Evolutionary conservation across 2,329 filamentous ascomycete species (phyloP), one percentile per base, ranked within the genome.

Genomic region (Ophiostoma ulmi): DNA sequence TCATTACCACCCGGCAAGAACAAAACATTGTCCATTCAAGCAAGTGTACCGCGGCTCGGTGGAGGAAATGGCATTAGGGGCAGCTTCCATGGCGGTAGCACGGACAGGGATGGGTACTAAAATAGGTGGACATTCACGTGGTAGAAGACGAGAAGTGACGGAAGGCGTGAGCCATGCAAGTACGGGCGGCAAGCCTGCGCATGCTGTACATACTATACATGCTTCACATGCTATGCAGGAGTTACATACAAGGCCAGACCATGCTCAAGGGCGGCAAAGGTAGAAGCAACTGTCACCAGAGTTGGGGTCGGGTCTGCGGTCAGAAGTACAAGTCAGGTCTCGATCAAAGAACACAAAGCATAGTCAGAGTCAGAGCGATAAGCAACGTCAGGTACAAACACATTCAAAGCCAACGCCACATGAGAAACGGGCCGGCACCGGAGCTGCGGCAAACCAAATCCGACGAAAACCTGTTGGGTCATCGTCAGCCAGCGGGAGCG

Each of bases 31-130:
- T 38, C 22, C 39, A 67, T 5, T 13, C 63, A 38, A 39, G 20
- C 22, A 36, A 31, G 11, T 35, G 11, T 10, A 63, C 11, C 22
- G 26, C 26, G 5, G 3, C 3, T 35, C 63, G n/a, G 63, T 36
- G 66, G 71, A 72, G 67, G 69, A 71, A 22, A 76, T 77, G 70
- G 76, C 75, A 31, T 72, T 74, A 63, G 75, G 74, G 68, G 76
- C 75, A 65, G 76, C 75, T 4, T 74, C 74, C n/a, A 66, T 72
- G 72, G 76, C 76, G 1, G 65, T 76, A 73, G 66, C 70, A 67
- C 63, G 71, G 72, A 67, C 74, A 70, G 58, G 44, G 5, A 13
- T n/a, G 14, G 36, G 17, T 8, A 13, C 38, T 39, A 13, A 10
- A 13, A 13, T 39, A 39, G 5, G 38, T 10, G 58, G 13, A 4